Evolutionary conservation across 441 rosid genomes (phyloP), one percentile per base, ranked within the genome.

Genomic region (Eruca vesicaria): DNA sequence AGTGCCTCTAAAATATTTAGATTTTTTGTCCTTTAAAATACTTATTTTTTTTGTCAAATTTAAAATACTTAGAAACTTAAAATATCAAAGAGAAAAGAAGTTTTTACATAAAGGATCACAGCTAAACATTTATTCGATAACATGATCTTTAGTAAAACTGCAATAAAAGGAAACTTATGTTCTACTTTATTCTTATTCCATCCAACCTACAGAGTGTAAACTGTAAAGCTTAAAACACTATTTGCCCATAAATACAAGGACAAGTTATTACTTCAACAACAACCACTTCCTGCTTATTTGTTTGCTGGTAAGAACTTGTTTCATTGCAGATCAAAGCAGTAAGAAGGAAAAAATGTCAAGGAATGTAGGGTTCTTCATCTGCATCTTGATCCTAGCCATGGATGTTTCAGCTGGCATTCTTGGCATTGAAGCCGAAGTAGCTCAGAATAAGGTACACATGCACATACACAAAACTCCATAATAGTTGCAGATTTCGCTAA

Each of bases 321-420:
- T 38, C 58, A 23, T 19, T 9, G 16, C 12, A 28, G 31, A 28
- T 11, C 16, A 20, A 11, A 32, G 19, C 35, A 57, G 55, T 23
- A 31, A 52, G 19, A 50, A 23, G 14, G 8, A 38, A 28, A 28
- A 35, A 70, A 85, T 88, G 97, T 72, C 84, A 2, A 87, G 76
- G 66, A 85, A 85, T 57, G 4, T 41, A 0, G 90, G 93, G 5
- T 48, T 88, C 69, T 21, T 91, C 76, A 43, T 91, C 32, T 90
- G 97, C 63, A 63, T 91, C 61, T 56, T 95, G 77, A 87, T 91
- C 64, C 73, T 93, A 82, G 89, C 84, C 12, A 29, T 95, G 87
- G 99, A 95, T 73, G 76, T 91, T 75, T 75, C 82, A 0, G 99
- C 97, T 26, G 99, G 99, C 14, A 75, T 93, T 14, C 92, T 95